Percentiles rank a stretch among this genome's conserved stretches.
Conservation (phyloP, 768 basidiomycete genomes). For the Tulasnella sp. region DNA sequence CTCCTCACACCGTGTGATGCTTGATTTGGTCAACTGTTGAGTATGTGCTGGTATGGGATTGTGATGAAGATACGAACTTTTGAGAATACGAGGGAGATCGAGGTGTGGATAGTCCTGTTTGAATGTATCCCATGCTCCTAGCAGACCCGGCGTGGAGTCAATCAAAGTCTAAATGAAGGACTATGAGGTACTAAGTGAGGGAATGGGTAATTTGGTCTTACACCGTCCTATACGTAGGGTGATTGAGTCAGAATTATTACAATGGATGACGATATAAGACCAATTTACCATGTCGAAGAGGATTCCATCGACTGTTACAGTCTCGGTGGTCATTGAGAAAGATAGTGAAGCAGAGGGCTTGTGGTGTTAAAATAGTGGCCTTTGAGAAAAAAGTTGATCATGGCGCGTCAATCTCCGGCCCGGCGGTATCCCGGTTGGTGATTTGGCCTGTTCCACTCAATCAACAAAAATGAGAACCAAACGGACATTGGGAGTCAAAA, state of each 20-base stretch:
- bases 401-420: too few relatives aligned
- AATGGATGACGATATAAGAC: background rate
- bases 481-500: too few relatives aligned
- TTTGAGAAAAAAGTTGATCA: too few relatives aligned
- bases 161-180: conserved; percentile 37
- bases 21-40: conserved; percentile 9
- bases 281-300: conserved; percentile 11
- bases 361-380: too few relatives aligned
- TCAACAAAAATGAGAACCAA: too few relatives aligned
- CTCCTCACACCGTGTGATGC: conserved; percentile 68
- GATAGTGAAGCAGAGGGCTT: background rate
- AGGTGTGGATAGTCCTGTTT: conserved; percentile 37
- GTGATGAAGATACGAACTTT: conserved; percentile 20
- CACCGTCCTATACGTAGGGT: background rate
- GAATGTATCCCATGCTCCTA: conserved; percentile 63
- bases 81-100: conserved; percentile 22
- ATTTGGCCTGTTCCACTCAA: too few relatives aligned
- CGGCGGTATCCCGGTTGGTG: too few relatives aligned
- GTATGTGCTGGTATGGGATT: background rate
- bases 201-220: background rate
- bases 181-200: background rate
- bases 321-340: background rate
- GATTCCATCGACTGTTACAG: conserved; percentile 5
- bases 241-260: background rate
- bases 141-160: conserved; percentile 73